Base-by-base conservation (phyloP, 2,329 filamentous ascomycete species). In the Dichotomopilus funicola region DNA sequence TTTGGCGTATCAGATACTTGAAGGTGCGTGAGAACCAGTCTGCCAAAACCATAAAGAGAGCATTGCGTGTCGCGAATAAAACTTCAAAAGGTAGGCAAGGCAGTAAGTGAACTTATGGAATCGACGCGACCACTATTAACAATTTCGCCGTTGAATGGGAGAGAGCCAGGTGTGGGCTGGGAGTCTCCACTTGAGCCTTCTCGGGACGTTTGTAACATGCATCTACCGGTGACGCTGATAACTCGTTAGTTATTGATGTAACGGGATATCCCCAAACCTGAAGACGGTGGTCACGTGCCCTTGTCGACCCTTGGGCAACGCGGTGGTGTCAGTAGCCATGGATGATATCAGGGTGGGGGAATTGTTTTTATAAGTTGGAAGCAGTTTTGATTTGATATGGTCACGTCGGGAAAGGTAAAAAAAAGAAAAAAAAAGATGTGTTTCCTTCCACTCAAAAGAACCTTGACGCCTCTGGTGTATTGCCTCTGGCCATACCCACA, bases 31-130 rank as follows among this genome's bases (percentile, higher is more conserved):
- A 49, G 27, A 61, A 52, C 51, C 54, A 53, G 49, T 53, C 48
- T 56, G 55, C 54, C 45, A 56, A 31, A 54, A 59, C 53, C 63
- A 65, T 66, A 49, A 36, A 59, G 42, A 53, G 27, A 12, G 54
- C 58, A 56, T 61, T 36, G 51, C 43, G 41, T 27, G 13, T 35
- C 37, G 5, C 33, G 52, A 19, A 43, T 33, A 46, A 42, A 44
- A 50, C 37, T 45, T 31, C 27, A 34, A 54, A 42, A 19, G 45
- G 8, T 13, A 19, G 27, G 5, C n/a, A 13, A 51, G n/a, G 19
- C 10, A 40, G 34, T 44, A 46, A 27, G 19, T 27, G 3, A 27
- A 27, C 19, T 27, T 3, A 27, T 27, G 3, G 19, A 27, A 27
- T 27, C 19, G 19, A 27, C 19, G 19, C 19, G 19, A 27, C 19